Evolutionary conservation across 306 rosid species (phyloP).

Genomic region (Heteromeles arbutifolia): DNA sequence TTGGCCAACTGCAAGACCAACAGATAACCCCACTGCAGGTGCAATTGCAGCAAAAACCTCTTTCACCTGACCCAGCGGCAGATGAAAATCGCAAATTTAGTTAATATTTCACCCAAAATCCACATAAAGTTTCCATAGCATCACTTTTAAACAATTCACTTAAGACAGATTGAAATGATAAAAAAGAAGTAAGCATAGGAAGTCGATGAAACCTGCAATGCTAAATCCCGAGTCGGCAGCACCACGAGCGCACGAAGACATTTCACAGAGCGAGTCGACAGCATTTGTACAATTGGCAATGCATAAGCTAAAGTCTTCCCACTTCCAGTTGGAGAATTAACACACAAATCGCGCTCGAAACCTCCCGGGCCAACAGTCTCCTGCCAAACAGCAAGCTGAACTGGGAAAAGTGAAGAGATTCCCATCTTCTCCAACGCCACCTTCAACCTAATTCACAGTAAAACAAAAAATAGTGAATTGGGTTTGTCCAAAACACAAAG

Average conservation of each 20-base stretch:
- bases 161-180: background rate
- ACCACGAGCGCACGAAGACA: constrained; percentile 74
- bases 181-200: background rate
- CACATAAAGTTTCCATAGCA: background rate
- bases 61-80: constrained; percentile 34
- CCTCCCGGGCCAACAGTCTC: constrained; percentile 81
- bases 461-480: background rate
- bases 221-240: constrained; percentile 89
- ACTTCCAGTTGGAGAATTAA: constrained; percentile 92
- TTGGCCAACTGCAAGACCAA: constrained; percentile 88
- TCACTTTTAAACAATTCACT: background rate
- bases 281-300: constrained; percentile 74
- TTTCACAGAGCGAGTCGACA: constrained; percentile 43
- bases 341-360: constrained; percentile 76
- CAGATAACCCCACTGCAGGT: constrained; percentile 63
- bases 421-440: constrained; percentile 49
- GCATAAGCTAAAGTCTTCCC: constrained; percentile 93
- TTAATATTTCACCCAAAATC: background rate
- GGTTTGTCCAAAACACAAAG: background rate
- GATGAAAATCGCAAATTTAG: background rate
- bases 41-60: constrained; percentile 69
- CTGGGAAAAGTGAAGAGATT: constrained; percentile 59
- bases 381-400: constrained; percentile 83
- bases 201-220: constrained; percentile 57
- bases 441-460: constrained; percentile 42